Base-by-base conservation (phyloP, 257 asterid genomes). In the Solanum paucissectum region DNA sequence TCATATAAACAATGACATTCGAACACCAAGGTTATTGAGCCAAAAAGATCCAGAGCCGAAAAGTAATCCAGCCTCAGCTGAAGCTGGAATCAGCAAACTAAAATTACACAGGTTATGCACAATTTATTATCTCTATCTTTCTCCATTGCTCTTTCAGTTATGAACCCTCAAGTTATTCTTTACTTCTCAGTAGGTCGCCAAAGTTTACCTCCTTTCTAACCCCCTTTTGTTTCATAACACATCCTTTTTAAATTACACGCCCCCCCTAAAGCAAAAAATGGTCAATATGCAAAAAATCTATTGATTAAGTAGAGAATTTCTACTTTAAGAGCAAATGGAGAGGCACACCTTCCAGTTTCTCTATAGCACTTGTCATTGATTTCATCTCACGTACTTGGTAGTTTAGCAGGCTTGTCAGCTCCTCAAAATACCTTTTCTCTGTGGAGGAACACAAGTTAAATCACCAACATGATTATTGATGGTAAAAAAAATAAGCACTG, bases 391-490 rank as follows among this genome's bases (percentile, higher is more conserved):
- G 91, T 55, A 94, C 92, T 94, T 97, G 99, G 74, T 89, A 90
- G 90, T 93, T 92, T 89, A 97, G 90, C 90, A 93, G 84, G 74
- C 91, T 90, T 89, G 95, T 91, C 89, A 97, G 98, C 92, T 96
- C 99, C 92, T 93, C 93, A 83, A 96, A 94, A 94, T 89, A 94
- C 89, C 90, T 94, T 93, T 96, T 97, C 89, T 96, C 99, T 97
- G 98, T 42, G 87, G 92, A 72, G 81, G 83, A 87, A 60, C 90
- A 83, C 42, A 82, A 82, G 69, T 9, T 87, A 91, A 86, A 86
- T 58, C 12, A 73, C 11, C 49, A 23, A 38, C 14, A 84, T 88
- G 86, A 49, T 60, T 62, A 66, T 52, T 13, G 34, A 32, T 49
- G 68, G 44, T 20, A 52, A 49, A 8, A 7, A 32, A 20, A 27